Base-by-base conservation (phyloP, 495 filamentous ascomycete species). In the Aspergillus sparsus region DNA sequence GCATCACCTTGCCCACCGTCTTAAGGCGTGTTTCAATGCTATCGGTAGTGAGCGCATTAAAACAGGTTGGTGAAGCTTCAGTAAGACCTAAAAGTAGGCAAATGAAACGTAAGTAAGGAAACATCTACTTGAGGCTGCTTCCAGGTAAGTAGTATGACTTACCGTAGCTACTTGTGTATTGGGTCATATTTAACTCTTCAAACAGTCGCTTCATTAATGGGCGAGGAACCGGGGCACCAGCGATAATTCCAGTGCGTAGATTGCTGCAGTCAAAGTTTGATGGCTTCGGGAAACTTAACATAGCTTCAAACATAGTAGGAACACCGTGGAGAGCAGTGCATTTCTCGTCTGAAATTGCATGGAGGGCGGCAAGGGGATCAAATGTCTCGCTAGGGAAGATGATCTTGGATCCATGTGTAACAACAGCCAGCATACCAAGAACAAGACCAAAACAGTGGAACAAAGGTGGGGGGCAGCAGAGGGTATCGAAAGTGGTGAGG, bases 361-460 rank as follows among this genome's bases (percentile, higher is more conserved):
- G 74, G 16, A 89, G 69, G 1, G 83, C 83, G 0, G 84, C 83
- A 13, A 72, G 65, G 7, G 86, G 74, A 61, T 87, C 82, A 62
- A 90, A 90, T 3, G 82, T 80, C 60, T 87, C 84, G 54, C 79
- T 76, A 5, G 87, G 86, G 66, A 87, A 87, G 34, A 89, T 79
- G 58, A 88, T 83, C 63, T 84, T 87, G 47, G 82, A 78, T 37
- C 87, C 87, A 67, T 89, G 86, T 0, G 86, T 88, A 44, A 89
- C 70, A 36, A 84, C 81, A 0, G 87, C 81, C 64, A 89, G 78
- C 63, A 90, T 80, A 7, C 87, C 87, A 15, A 90, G 79, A 21
- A 89, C 86, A 31, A 90, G 80, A 12, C 87, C 87, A 66, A 90
- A 90, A 76, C 87, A 89, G 72, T 89, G 87, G 73, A 89, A 90